These are phyloP conservation scores for Suillus plorans DNA, from an alignment of 768 basidiomycete genomes.

Conservation along the genomic window DNA sequence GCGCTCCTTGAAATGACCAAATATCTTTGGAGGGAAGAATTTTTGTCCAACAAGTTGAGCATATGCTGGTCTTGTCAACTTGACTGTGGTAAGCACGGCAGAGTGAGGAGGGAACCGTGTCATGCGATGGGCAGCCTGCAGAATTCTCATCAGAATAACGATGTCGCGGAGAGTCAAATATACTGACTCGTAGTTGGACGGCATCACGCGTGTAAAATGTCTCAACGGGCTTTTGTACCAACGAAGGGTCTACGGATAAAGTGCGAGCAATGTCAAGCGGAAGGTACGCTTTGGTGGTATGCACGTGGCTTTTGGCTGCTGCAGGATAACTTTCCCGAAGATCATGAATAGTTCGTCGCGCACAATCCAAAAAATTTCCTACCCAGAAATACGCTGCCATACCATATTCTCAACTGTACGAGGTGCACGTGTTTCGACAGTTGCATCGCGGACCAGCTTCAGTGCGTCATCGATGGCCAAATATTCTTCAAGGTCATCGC, in stretches of 20 bases:
- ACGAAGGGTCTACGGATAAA: slow-evolving; percentile 55
- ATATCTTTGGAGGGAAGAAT: slow-evolving; percentile 89
- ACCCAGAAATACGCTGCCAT: slow-evolving; percentile 73
- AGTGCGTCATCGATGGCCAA: slow-evolving; percentile 65
- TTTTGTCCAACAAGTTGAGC: slow-evolving; percentile 91
- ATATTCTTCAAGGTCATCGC: slow-evolving; percentile 48
- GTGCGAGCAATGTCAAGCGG: slow-evolving; percentile 80
- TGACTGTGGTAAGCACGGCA: slow-evolving; percentile 58
- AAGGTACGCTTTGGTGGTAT: slow-evolving; percentile 75
- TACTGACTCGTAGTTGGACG: slow-evolving; percentile 77
- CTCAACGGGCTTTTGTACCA: slow-evolving; percentile 87
- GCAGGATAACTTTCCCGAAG: slow-evolving; percentile 62
- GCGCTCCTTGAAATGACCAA: slow-evolving; percentile 67
- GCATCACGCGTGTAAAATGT: slow-evolving; percentile 96
- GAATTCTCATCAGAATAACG: slow-evolving; percentile 4
- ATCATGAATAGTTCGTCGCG: not conserved
- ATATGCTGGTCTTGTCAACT: slow-evolving; percentile 88
- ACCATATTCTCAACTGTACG: slow-evolving; percentile 59
- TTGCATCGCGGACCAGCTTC: slow-evolving; percentile 53
- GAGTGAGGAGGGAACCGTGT: slow-evolving; percentile 80
- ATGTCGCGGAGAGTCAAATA: not conserved
- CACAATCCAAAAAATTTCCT: slow-evolving; percentile 14
- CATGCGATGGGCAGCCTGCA: slow-evolving; percentile 88
- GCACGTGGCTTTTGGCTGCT: slow-evolving; percentile 63
- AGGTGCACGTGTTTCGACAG: slow-evolving; percentile 59